A percentile compares a stretch with the other conserved stretches of the same genome.
phyloP scores from a whole-genome alignment of 768 basidiomycete species.

The Lentinula raphanica region DNA sequence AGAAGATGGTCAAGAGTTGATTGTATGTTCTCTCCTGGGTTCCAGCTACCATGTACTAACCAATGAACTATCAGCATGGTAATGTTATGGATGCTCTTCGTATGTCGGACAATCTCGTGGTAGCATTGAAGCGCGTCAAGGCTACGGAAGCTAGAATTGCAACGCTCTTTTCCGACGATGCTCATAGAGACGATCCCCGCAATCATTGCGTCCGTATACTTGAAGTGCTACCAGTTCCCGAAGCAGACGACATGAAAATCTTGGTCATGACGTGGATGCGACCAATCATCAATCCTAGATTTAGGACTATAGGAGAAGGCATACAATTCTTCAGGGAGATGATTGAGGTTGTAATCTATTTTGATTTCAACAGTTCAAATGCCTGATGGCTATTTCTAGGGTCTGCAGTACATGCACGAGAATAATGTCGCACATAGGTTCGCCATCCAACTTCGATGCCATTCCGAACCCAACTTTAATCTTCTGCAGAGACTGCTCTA shows the following conservation, averaged over 20 bases:
- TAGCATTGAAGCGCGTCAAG: conserved; percentile 16
- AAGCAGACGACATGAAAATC: conserved; percentile 11
- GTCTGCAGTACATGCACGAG: conserved; percentile 27
- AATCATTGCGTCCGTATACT: conserved; percentile 26
- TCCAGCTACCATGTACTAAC: too few relatives aligned
- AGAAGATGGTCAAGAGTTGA: not conserved
- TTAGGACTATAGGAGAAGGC: conserved; percentile 25
- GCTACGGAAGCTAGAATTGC: conserved; percentile 13
- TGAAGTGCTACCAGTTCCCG: conserved; percentile 18
- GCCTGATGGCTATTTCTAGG: conserved; percentile 12
- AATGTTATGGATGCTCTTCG: conserved; percentile 15
- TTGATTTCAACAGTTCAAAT: too few relatives aligned
- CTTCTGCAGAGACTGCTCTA: not conserved
- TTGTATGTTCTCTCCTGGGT: not conserved
- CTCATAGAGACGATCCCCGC: conserved; percentile 13
- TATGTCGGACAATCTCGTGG: conserved; percentile 14
- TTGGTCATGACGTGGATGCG: conserved; percentile 24
- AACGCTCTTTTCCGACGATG: conserved; percentile 14
- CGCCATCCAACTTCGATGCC: not conserved
- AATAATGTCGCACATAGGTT: conserved; percentile 21
- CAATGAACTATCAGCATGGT: not conserved
- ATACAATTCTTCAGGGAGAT: conserved; percentile 24
- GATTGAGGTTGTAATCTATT: conserved; percentile 18
- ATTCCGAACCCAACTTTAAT: too few relatives aligned
- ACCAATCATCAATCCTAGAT: conserved; percentile 13